Percentiles rank a stretch among this genome's conserved stretches.
Conservation (phyloP, 306 rosid genomes). For the Glycyrrhiza uralensis region DNA sequence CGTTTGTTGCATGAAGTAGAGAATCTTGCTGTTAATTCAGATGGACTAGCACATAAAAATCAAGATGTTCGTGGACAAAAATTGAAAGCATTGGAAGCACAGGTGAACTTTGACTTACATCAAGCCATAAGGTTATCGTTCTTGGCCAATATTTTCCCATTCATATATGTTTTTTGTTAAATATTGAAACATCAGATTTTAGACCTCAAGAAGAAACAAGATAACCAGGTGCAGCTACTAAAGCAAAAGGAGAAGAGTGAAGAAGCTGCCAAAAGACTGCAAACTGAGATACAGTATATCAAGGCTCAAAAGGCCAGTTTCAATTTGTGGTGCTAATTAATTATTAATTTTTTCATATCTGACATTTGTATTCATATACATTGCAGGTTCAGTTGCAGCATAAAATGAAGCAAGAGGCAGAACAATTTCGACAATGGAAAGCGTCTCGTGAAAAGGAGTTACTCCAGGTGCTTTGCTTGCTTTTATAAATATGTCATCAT, state of each 20-base stretch:
- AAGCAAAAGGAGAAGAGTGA: constrained; percentile 82
- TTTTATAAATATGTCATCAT: neutral
- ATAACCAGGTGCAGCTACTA: constrained; percentile 68
- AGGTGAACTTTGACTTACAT: constrained; percentile 41
- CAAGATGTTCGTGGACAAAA: constrained; percentile 59
- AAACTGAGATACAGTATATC: constrained; percentile 74
- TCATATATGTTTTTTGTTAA: neutral
- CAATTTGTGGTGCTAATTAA: constrained; percentile 16
- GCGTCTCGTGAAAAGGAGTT: constrained; percentile 79
- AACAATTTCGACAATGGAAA: constrained; percentile 81
- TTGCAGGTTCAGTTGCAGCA: constrained; percentile 78
- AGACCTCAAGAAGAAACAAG: constrained; percentile 77
- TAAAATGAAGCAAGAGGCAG: constrained; percentile 78
- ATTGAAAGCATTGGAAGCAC: constrained; percentile 62
- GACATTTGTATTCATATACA: neutral
- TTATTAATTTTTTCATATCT: constrained; percentile 14
- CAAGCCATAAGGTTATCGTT: constrained; percentile 6
- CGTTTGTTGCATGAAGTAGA: constrained; percentile 65
- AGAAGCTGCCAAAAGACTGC: constrained; percentile 73
- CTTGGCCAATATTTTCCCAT: neutral
- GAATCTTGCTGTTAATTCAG: constrained; percentile 55
- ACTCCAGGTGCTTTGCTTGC: constrained; percentile 60
- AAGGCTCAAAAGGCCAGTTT: constrained; percentile 69
- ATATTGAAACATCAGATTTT: constrained; percentile 51
- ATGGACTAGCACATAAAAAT: constrained; percentile 48